Percentiles rank a stretch among this genome's conserved stretches.
These are phyloP conservation scores for Ogataea nitratoaversa DNA, from an alignment of 805 yeast species.

Conservation along the genomic window DNA sequence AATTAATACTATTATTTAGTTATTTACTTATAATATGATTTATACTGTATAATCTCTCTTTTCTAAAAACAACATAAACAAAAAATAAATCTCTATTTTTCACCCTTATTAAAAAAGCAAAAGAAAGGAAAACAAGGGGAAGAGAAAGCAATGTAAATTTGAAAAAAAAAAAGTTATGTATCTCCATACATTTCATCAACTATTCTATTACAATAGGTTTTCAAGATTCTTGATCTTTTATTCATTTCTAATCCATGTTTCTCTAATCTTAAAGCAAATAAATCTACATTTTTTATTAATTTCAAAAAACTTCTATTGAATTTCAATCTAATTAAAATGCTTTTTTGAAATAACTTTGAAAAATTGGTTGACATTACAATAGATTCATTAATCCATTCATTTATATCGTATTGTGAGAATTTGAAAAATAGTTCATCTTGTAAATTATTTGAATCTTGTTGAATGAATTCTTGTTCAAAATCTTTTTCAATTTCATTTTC, in stretches of 20 bases:
- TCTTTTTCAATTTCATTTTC: conserved; percentile 12
- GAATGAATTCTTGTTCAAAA: conserved; percentile 9
- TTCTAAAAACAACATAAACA: background rate
- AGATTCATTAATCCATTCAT: conserved; percentile 37
- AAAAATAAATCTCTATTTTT: background rate
- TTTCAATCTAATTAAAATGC: conserved; percentile 36
- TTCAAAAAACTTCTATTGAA: conserved; percentile 34
- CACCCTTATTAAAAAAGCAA: no score
- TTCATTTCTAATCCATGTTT: conserved; percentile 30
- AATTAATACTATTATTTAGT: no score
- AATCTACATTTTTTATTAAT: conserved; percentile 17
- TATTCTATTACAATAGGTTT: conserved; percentile 40
- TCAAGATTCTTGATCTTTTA: conserved; percentile 36
- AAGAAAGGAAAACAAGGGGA: background rate
- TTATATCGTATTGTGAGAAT: conserved; percentile 13
- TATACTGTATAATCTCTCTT: no score
- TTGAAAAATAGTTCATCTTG: conserved; percentile 10
- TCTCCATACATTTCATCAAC: conserved; percentile 19
- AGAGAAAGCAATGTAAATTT: background rate
- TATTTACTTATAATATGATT: no score
- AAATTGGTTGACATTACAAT: conserved; percentile 31
- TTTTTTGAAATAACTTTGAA: conserved; percentile 28
- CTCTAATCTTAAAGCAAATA: conserved; percentile 18
- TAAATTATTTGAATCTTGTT: background rate
- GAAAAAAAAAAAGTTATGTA: background rate